phyloP scores from a whole-genome alignment of 176 grass and related monocot genomes.

The Oryza longistaminata region DNA sequence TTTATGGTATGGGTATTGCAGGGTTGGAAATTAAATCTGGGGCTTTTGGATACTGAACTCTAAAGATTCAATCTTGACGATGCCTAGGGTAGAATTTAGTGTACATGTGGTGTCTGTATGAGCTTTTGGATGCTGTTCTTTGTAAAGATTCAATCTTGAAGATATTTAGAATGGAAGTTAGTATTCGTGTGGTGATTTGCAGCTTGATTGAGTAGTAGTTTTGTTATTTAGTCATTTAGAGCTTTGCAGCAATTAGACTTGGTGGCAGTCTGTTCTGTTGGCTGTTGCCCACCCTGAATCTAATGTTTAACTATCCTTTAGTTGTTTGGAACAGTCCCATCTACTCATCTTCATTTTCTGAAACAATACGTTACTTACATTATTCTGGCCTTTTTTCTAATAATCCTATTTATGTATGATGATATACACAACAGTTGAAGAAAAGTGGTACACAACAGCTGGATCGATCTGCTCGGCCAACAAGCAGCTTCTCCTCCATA shows the following conservation, averaged over 20 bases:
- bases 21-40: constrained; percentile 1
- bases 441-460: too few species aligned
- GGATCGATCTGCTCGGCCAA: too few species aligned
- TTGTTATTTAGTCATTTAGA: not conserved
- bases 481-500: too few species aligned
- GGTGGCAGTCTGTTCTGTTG: not conserved
- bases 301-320: not conserved
- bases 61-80: constrained; percentile 35
- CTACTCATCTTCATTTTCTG: too few species aligned
- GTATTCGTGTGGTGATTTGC: not conserved
- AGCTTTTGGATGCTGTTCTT: not conserved
- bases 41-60: constrained; percentile 18
- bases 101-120: not conserved
- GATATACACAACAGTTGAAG: too few species aligned
- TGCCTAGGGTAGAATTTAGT: not conserved
- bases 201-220: not conserved
- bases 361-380: too few species aligned
- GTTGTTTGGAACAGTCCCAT: not conserved
- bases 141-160: constrained; percentile 30
- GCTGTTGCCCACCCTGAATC: not conserved
- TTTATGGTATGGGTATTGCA: not conserved
- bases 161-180: not conserved
- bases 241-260: constrained; percentile 5
- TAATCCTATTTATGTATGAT: too few species aligned
- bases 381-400: too few species aligned